Conservation (phyloP, 768 basidiomycete species). For the Clitopilus passeckerianus region DNA sequence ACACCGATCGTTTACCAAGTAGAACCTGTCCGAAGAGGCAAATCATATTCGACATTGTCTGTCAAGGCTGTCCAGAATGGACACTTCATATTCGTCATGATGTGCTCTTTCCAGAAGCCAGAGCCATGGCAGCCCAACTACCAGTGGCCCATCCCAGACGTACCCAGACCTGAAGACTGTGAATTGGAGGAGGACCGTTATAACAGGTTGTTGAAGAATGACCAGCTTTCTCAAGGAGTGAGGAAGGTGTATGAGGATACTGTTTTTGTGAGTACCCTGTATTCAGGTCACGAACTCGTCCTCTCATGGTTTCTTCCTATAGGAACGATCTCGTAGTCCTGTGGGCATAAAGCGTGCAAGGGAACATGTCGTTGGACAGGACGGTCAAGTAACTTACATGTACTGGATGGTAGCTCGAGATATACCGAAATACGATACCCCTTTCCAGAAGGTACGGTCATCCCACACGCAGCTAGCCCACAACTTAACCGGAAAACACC, state of each 20-base stretch:
- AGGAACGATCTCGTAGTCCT: conserved; percentile 70
- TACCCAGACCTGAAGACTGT: conserved; percentile 60
- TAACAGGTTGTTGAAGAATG: conserved; percentile 24
- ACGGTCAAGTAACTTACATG: conserved; percentile 50
- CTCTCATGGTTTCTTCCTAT: neutral
- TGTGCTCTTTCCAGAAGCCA: conserved; percentile 80
- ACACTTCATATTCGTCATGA: conserved; percentile 46
- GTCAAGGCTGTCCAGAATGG: conserved; percentile 58
- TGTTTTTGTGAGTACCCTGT: conserved; percentile 18
- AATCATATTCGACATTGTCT: conserved; percentile 64
- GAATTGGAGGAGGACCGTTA: conserved; percentile 47
- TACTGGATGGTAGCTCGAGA: conserved; percentile 80
- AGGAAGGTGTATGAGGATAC: conserved; percentile 27
- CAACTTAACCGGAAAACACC: neutral
- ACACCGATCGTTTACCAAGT: conserved; percentile 77
- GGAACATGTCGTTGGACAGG: conserved; percentile 31
- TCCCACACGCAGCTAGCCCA: neutral
- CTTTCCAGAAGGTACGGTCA: conserved; percentile 67
- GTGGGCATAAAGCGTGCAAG: conserved; percentile 57
- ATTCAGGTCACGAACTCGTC: neutral
- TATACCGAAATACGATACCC: conserved; percentile 58
- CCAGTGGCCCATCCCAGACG: conserved; percentile 63
- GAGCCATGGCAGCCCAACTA: conserved; percentile 71
- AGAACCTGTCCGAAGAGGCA: conserved; percentile 69
- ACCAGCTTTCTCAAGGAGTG: conserved; percentile 24